Evolutionary conservation across 257 asterid species (phyloP).

Genomic region (Ilex asprella): DNA sequence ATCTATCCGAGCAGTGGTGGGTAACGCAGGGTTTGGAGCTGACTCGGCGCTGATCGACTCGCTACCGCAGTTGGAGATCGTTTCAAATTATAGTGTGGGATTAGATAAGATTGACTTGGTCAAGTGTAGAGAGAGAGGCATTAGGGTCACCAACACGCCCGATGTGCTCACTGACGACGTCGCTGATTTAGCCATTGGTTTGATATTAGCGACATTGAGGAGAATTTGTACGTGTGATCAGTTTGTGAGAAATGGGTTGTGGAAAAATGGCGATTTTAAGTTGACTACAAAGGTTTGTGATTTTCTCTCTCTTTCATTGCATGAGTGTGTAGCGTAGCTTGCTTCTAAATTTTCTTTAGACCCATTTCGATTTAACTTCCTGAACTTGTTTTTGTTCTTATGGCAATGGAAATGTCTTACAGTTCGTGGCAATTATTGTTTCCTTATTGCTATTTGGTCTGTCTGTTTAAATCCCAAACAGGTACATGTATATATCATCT

Average conservation of each 20-base stretch:
- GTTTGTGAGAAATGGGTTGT: conserved; percentile 33
- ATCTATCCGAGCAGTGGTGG: conserved; percentile 40
- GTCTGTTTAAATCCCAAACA: too few species aligned
- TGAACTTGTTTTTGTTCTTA: too few species aligned
- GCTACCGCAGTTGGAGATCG: conserved; percentile 44
- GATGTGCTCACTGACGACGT: conserved; percentile 46
- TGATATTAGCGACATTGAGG: conserved; percentile 42
- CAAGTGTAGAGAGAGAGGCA: conserved; percentile 50
- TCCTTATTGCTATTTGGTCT: too few species aligned
- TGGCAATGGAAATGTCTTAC: too few species aligned
- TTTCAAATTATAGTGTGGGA: conserved; percentile 54
- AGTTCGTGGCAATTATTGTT: too few species aligned
- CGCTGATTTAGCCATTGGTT: conserved; percentile 48
- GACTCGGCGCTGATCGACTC: conserved; percentile 43
- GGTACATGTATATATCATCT: too few species aligned
- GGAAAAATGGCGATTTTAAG: conserved; percentile 43
- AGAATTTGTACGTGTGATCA: conserved; percentile 45
- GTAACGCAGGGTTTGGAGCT: conserved; percentile 42
- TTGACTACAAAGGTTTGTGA: conserved; percentile 37
- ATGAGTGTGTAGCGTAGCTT: not conserved
- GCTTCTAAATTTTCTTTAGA: too few species aligned
- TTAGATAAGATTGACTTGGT: conserved; percentile 50
- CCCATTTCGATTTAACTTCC: too few species aligned
- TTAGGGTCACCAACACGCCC: conserved; percentile 53
- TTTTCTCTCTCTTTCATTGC: not conserved